These are phyloP conservation scores for Leptomonas pyrrhocoris DNA, from an alignment of 208 protist genomes.

Conservation along the genomic window DNA sequence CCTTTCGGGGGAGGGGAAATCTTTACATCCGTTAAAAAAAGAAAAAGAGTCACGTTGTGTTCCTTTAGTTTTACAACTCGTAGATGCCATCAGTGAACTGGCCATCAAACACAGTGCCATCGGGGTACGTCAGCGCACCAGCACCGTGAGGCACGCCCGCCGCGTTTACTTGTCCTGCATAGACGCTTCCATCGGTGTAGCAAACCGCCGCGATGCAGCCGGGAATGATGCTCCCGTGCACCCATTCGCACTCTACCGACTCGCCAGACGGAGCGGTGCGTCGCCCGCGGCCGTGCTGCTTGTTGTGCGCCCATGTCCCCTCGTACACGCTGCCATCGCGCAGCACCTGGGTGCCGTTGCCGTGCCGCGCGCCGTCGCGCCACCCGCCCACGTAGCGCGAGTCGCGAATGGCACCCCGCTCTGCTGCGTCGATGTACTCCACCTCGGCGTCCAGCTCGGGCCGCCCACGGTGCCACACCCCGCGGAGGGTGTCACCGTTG, in stretches of 20 bases:
- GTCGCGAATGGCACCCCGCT: conserved; percentile 36
- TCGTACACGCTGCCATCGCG: conserved; percentile 85
- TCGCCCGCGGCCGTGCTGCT: conserved; percentile 70
- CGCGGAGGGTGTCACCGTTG: conserved; percentile 79
- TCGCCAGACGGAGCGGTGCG: conserved; percentile 63
- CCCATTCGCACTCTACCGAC: conserved; percentile 74
- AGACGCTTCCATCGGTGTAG: conserved; percentile 82
- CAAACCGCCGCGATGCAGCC: conserved; percentile 45
- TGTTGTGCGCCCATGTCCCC: conserved; percentile 74
- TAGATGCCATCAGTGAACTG: conserved; percentile 77
- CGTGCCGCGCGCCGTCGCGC: conserved; percentile 58
- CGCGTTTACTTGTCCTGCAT: conserved; percentile 58
- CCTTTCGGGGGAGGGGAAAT: no score
- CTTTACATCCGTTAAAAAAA: background rate
- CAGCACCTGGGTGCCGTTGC: conserved; percentile 64
- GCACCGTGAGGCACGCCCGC: conserved; percentile 71
- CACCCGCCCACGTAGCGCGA: conserved; percentile 85
- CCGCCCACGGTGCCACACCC: conserved; percentile 72
- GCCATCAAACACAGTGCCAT: conserved; percentile 84
- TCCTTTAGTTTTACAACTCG: conserved; percentile 42
- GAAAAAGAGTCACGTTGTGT: background rate
- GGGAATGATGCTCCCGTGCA: conserved; percentile 48
- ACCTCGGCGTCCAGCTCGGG: conserved; percentile 69
- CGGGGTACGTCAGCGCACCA: conserved; percentile 75
- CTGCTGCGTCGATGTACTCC: conserved; percentile 45